phyloP scores from a whole-genome alignment of 208 protist genomes.

The Ichthyophonus hoferi region DNA sequence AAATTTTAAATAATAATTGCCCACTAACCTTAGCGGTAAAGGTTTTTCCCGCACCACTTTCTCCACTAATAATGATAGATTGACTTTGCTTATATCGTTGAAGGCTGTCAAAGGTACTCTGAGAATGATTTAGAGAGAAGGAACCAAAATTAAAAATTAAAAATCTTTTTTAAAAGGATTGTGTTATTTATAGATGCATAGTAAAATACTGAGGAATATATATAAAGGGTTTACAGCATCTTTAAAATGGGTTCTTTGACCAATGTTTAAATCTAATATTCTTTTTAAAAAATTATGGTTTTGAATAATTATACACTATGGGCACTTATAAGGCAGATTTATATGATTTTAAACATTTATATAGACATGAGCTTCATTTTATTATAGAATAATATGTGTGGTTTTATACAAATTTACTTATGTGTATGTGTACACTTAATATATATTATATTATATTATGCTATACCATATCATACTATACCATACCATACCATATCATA shows the following conservation, averaged over 20 bases:
- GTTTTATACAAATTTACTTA: background rate
- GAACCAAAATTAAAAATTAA: background rate
- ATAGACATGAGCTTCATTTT: too few species aligned
- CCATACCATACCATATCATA: background rate
- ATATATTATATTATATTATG: background rate
- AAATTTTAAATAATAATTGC: constrained; percentile 11
- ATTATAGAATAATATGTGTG: too few species aligned
- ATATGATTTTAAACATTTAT: too few species aligned
- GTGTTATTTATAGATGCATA: background rate
- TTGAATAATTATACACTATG: too few species aligned
- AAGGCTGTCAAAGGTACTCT: background rate
- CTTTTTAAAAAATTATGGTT: too few species aligned
- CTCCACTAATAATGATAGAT: constrained; percentile 65
- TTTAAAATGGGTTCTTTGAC: background rate
- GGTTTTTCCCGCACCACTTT: constrained; percentile 78
- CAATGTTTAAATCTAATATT: background rate
- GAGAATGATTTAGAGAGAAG: background rate
- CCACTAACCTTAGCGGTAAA: constrained; percentile 65
- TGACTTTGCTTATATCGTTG: constrained; percentile 47
- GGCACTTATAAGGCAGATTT: too few species aligned
- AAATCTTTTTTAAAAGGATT: background rate
- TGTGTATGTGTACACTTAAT: too few species aligned
- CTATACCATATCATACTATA: background rate
- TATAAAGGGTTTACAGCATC: background rate
- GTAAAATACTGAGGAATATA: too few species aligned